Percentiles rank a stretch among this genome's conserved stretches.
Evolutionary conservation across 768 basidiomycete species (phyloP).

Genomic region (Suillus bovinus): DNA sequence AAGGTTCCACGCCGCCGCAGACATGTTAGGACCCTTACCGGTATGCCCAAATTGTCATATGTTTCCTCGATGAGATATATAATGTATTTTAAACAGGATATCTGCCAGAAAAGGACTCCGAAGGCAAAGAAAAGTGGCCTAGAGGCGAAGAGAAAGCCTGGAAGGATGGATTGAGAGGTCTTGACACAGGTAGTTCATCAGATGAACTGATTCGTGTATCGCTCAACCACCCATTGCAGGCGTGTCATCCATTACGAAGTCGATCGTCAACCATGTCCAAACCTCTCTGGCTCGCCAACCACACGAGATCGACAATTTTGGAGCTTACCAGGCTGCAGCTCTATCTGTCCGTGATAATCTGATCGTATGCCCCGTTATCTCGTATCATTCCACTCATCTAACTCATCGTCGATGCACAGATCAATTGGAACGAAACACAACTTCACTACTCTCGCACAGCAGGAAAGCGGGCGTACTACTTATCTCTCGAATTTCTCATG

Average conservation of each 20-base stretch:
- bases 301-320: slow-evolving; percentile 83
- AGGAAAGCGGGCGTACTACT: slow-evolving; percentile 92
- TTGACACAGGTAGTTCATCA: slow-evolving; percentile 51
- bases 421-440: slow-evolving; percentile 88
- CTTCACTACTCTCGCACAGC: slow-evolving; percentile 75
- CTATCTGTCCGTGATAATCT: slow-evolving; percentile 87
- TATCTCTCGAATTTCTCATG: slow-evolving; percentile 93
- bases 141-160: slow-evolving; percentile 74
- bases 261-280: slow-evolving; percentile 81
- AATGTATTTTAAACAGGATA: slow-evolving; percentile 55
- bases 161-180: slow-evolving; percentile 59
- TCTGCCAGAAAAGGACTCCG: slow-evolving; percentile 71
- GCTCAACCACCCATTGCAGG: slow-evolving; percentile 38
- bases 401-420: slow-evolving; percentile 34
- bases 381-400: not conserved
- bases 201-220: not conserved
- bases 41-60: slow-evolving; percentile 32
- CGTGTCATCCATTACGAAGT: slow-evolving; percentile 62
- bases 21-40: slow-evolving; percentile 70
- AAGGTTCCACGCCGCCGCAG: slow-evolving; percentile 51
- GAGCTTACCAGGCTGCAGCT: slow-evolving; percentile 92
- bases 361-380: slow-evolving; percentile 48
- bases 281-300: slow-evolving; percentile 90
- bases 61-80: slow-evolving; percentile 2
- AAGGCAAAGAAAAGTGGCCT: slow-evolving; percentile 86